phyloP scores from a whole-genome alignment of 2,329 filamentous ascomycete genomes.

The Basipetospora sp. region DNA sequence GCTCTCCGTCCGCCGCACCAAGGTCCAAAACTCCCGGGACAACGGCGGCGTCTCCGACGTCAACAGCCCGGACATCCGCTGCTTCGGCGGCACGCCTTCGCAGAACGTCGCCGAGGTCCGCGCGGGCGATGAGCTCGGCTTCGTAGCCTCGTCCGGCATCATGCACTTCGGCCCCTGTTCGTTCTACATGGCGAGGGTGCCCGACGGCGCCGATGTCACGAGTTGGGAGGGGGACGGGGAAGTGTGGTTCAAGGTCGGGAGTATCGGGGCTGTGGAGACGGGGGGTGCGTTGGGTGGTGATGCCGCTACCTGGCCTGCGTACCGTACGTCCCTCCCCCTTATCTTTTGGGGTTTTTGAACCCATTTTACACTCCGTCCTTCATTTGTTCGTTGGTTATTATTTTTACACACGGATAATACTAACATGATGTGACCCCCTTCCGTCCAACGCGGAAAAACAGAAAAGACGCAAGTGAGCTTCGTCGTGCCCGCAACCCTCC shows the following conservation, averaged over 20 bases:
- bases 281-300: neutral
- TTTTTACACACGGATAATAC: too few species aligned
- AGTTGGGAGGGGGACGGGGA: constrained; percentile 17
- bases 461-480: constrained; percentile 4
- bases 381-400: too few species aligned
- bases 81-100: neutral
- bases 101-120: constrained; percentile 22
- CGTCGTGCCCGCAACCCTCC: constrained; percentile 15
- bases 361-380: too few species aligned
- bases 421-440: too few species aligned
- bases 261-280: constrained; percentile 16
- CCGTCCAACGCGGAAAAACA: too few species aligned
- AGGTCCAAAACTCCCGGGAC: constrained; percentile 9
- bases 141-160: constrained; percentile 21
- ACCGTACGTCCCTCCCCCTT: neutral
- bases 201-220: constrained; percentile 14
- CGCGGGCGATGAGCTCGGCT: constrained; percentile 27
- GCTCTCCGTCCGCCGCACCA: constrained; percentile 4
- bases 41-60: constrained; percentile 23
- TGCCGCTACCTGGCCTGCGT: neutral
- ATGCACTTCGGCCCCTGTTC: constrained; percentile 24
- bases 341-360: too few species aligned
- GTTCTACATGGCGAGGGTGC: constrained; percentile 23
- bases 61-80: constrained; percentile 18
- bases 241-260: constrained; percentile 24